phyloP scores from a whole-genome alignment of 345 rosid genomes.

The Orychophragmus violaceus region DNA sequence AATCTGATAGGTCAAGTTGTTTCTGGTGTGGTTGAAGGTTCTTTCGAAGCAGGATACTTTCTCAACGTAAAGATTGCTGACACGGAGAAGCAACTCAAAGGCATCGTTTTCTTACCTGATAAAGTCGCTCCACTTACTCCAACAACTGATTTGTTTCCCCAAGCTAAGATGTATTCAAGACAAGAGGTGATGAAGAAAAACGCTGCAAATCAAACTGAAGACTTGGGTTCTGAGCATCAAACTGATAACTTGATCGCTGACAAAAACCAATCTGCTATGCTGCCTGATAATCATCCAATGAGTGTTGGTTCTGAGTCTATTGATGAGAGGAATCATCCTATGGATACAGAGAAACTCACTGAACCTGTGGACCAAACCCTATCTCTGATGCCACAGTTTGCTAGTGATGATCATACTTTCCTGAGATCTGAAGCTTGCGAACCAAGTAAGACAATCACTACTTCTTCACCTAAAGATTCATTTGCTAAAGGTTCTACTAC shows the following conservation, averaged over 20 bases:
- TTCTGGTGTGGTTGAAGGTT: slow-evolving; percentile 67
- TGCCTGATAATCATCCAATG: slow-evolving; percentile 24
- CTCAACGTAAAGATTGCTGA: slow-evolving; percentile 52
- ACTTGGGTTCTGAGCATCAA: slow-evolving; percentile 35
- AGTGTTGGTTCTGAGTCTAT: slow-evolving; percentile 15
- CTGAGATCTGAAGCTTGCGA: slow-evolving; percentile 10
- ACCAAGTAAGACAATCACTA: slow-evolving; percentile 13
- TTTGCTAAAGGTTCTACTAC: slow-evolving; percentile 18
- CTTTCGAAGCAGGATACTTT: slow-evolving; percentile 70
- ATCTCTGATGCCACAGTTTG: slow-evolving; percentile 29
- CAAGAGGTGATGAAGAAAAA: too few relatives aligned
- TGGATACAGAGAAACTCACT: slow-evolving; percentile 7
- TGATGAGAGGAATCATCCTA: background rate
- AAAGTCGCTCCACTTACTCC: slow-evolving; percentile 47
- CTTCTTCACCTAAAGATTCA: slow-evolving; percentile 26
- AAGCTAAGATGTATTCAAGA: slow-evolving; percentile 47
- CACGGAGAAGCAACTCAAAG: slow-evolving; percentile 48
- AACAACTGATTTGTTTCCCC: slow-evolving; percentile 64
- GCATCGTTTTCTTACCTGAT: slow-evolving; percentile 57
- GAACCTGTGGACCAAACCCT: slow-evolving; percentile 29
- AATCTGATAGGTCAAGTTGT: slow-evolving; percentile 55
- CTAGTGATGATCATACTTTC: slow-evolving; percentile 25
- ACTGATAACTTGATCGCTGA: slow-evolving; percentile 20
- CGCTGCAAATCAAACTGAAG: too few relatives aligned
- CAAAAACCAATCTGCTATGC: slow-evolving; percentile 31